Conservation (phyloP, 1,284 basidiomycete species). For the Sanghuangporus weigelae region DNA sequence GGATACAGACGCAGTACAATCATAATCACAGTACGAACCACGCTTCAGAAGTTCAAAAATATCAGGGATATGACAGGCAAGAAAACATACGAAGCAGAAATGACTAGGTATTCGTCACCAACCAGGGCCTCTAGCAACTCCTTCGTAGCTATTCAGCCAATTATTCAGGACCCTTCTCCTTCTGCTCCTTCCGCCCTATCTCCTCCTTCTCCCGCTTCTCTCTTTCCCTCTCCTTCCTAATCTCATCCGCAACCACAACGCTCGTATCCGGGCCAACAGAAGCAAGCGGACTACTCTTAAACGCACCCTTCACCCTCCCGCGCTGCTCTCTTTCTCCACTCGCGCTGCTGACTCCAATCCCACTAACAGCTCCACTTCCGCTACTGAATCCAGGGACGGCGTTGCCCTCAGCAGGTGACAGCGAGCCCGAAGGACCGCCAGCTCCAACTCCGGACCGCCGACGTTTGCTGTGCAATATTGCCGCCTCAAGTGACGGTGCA, state of each 20-base stretch:
- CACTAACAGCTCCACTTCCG: background rate
- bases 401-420: background rate
- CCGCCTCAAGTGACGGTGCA: conserved; percentile 52
- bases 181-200: background rate
- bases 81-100: no score
- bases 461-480: conserved; percentile 48
- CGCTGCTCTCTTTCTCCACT: conserved; percentile 18
- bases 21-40: no score
- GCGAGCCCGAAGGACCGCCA: background rate
- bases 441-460: conserved; percentile 20
- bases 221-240: conserved; percentile 4
- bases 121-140: no score
- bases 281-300: conserved; percentile 61
- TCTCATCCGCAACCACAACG: conserved; percentile 13
- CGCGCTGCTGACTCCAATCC: conserved; percentile 3
- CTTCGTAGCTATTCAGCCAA: no score
- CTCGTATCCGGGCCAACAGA: conserved; percentile 1
- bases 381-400: no score
- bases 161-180: background rate
- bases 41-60: no score
- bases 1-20: no score
- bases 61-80: no score
- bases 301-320: conserved; percentile 45
- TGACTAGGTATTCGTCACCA: no score
- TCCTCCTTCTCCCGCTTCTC: background rate